Evolutionary conservation across 106 monocot species (phyloP), one percentile per base, ranked within the genome.

Genomic region (Acanthochlamys bracteata): DNA sequence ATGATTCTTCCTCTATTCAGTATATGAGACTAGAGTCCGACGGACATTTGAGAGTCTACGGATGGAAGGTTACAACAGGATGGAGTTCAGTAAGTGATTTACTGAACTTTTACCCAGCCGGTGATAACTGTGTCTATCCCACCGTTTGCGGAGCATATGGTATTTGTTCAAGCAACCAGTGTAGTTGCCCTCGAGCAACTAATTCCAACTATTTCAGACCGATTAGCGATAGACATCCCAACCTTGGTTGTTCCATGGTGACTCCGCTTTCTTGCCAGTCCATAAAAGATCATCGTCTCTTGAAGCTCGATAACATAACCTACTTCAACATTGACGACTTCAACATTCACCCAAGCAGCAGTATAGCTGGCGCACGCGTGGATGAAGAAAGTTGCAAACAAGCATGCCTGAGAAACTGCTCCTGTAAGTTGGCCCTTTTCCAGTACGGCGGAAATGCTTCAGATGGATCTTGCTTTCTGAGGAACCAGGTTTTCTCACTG

Each of bases 71-170:
- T 0, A 20, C 27, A 22, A 4, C 3, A 14, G 39, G 56, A 1
- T 80, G 84, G 84, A 63, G 24, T 20, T 10, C 33, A 14, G 0
- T 63, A 23, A 52, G 7, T 20, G 70, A 77, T 60, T 65, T 79
- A 15, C 52, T 79, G 23, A 10, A 47, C 15, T 16, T 63, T 21
- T 65, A 64, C 9, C 64, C n/a, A 4, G 7, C 43, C 13, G 43
- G 43, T 45, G 71, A 42, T 66, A 57, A 66, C 25, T 77, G 76
- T 27, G 58, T 20, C n/a, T 65, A 71, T 53, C 81, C 81, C 0
- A 81, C 59, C 1, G 78, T 71, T 0, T 86, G 82, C 20, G 75
- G 82, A 7, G 53, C 51, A 24, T 81, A 78, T 59, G 85, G 85
- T 20, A 72, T 85, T 41, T 85, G 85, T 39, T 81, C 67, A 0